Evolutionary conservation across 2,329 filamentous ascomycete species (phyloP).

Genomic region (Curvularia hawaiiensis): DNA sequence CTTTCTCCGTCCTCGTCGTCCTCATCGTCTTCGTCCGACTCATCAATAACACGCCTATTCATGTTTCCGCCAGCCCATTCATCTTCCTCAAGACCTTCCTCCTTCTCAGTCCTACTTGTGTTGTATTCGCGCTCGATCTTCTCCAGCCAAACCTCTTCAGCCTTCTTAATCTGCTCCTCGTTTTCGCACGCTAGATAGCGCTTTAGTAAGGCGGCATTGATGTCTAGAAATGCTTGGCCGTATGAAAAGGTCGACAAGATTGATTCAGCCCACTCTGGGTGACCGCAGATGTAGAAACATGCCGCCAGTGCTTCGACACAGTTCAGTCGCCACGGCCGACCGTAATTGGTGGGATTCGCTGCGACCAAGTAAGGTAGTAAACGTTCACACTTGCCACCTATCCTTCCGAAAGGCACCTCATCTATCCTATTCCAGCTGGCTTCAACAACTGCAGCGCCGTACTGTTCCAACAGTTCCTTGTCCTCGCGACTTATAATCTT

Average conservation of each 20-base stretch:
- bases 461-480: slow-evolving; percentile 78
- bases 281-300: slow-evolving; percentile 90
- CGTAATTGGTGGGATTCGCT: slow-evolving; percentile 97
- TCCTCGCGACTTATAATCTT: slow-evolving; percentile 83
- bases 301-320: slow-evolving; percentile 95
- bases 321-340: slow-evolving; percentile 91
- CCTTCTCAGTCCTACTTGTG: slow-evolving; percentile 72
- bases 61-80: slow-evolving; percentile 91
- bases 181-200: slow-evolving; percentile 83
- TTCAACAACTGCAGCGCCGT: slow-evolving; percentile 94
- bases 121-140: slow-evolving; percentile 89
- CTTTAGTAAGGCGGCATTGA: slow-evolving; percentile 82
- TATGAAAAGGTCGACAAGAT: slow-evolving; percentile 87
- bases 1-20: slow-evolving; percentile 52
- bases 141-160: slow-evolving; percentile 85
- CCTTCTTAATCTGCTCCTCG: slow-evolving; percentile 80
- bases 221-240: slow-evolving; percentile 84
- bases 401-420: slow-evolving; percentile 88
- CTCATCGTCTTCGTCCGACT: slow-evolving; percentile 55
- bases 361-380: slow-evolving; percentile 88
- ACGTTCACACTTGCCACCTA: slow-evolving; percentile 91
- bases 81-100: slow-evolving; percentile 65
- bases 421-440: slow-evolving; percentile 93
- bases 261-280: slow-evolving; percentile 85
- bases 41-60: slow-evolving; percentile 64